Evolutionary conservation across 805 yeast genomes (phyloP), one percentile per base, ranked within the genome.

Genomic region (Zygotorulaspora florentina): DNA sequence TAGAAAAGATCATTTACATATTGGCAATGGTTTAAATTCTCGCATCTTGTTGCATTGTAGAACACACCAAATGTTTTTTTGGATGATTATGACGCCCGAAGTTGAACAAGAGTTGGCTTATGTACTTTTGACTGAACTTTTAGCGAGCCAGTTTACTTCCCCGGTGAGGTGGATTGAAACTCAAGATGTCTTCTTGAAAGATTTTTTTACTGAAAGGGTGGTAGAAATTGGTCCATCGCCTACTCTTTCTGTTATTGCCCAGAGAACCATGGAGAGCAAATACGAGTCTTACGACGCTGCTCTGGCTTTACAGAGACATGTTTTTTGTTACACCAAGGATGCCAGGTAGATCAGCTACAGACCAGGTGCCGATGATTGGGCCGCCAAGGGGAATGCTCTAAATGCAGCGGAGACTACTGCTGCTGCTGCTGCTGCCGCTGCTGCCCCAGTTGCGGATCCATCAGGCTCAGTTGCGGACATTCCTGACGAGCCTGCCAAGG

Each of bases 131-230:
- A 89, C 97, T 23, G 99, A 93, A 77, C 81, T 93, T 58, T 78
- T 93, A 72, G 98, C 99, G 43, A 93, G 90, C 73, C 99, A 93
- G 72, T 93, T 93, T 64, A 99, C 99, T 40, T 90, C 97, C 52
- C 99, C 99, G 39, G 99, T 93, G 54, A 83, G 98, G 77, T 93
- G 99, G 98, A 93, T 95, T 68, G 99, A 95, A 69, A 93, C 99
- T 52, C 99, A 93, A 72, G 99, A 93, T 74, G 98, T 93, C 48
- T 86, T 93, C 66, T 79, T 93, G 67, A 86, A 87, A 68, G 93
- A 89, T 59, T 85, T 81, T 79, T 88, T 91, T 71, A 85, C 97
- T 51, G 99, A 95, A 73, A 81, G 99, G 65, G 91, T 93, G 52
- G 96, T 93, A 56, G 99, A 93, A 71, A 87, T 93, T 54, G 99